phyloP scores from a whole-genome alignment of 148 eudicot species.

The Silene conica region DNA sequence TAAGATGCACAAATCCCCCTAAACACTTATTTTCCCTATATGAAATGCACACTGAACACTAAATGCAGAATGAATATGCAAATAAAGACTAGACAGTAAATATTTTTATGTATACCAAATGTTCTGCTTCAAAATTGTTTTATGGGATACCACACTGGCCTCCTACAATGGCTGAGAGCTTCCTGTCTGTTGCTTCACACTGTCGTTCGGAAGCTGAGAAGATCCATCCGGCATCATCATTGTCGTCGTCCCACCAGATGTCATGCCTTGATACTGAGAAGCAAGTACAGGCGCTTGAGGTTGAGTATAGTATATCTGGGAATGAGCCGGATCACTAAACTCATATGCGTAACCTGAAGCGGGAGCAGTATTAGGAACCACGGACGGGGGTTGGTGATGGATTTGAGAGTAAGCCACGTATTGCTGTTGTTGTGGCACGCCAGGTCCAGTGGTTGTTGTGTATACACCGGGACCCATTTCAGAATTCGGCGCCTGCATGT shows the following conservation, averaged over 20 bases:
- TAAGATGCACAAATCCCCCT: conserved; percentile 25
- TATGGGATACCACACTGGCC: conserved; percentile 29
- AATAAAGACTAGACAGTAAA: conserved; percentile 24
- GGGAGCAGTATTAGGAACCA: conserved; percentile 38
- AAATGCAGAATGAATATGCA: conserved; percentile 33
- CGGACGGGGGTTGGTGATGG: conserved; percentile 63
- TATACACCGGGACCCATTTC: conserved; percentile 48
- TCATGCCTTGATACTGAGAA: conserved; percentile 63
- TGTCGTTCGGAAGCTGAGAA: conserved; percentile 47
- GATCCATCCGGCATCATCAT: conserved; percentile 43
- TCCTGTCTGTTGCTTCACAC: conserved; percentile 43
- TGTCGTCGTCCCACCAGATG: conserved; percentile 30
- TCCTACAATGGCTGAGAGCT: conserved; percentile 45
- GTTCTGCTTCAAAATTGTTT: conserved; percentile 58
- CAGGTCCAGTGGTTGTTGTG: conserved; percentile 34
- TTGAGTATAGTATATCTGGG: conserved; percentile 62
- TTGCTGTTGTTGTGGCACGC: conserved; percentile 39
- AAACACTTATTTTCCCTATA: conserved; percentile 40
- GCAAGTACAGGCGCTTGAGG: conserved; percentile 54
- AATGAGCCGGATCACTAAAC: conserved; percentile 51
- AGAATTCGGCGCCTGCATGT: conserved; percentile 37
- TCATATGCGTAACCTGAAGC: conserved; percentile 58
- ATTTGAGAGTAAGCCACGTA: conserved; percentile 57
- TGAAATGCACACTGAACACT: conserved; percentile 53
- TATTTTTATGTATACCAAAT: conserved; percentile 25